Evolutionary conservation across 2,329 filamentous ascomycete genomes (phyloP), one percentile per base, ranked within the genome.

Genomic region (Penicillium nordicum): DNA sequence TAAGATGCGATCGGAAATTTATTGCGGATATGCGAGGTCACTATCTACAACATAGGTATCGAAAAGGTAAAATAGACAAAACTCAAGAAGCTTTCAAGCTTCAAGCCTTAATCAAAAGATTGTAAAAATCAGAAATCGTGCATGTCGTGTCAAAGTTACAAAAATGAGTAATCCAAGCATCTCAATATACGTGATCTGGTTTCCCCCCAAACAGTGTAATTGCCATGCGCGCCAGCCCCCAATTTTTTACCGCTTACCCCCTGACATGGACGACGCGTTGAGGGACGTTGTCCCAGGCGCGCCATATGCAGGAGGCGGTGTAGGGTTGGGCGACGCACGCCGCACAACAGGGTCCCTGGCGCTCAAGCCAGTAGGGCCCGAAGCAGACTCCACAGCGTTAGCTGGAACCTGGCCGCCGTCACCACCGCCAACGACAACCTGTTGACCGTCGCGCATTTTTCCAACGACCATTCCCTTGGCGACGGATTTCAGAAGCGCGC

Each of bases 401-500:
- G 63, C 49, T 12, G 70, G 63, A 6, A 73, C 52, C n/a, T 72
- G 64, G 21, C 77, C 77, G 29, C 78, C 78, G 59, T 80, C 78
- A 30, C 76, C 78, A 29, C 68, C 63, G 30, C 78, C 78, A 11
- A 80, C 78, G 30, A 80, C 70, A 11, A 80, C 72, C 62, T 80
- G 73, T 57, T 79, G 69, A 8, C 78, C 78, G 52, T 79, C 76
- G 41, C 73, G 76, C 75, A 80, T 79, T 37, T 72, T 74, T 23
- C 78, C 79, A 36, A 80, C 75, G 3, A 80, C 76, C 94, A 99
- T 97, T 40, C 94, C 92, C 79, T 96, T 97, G 21, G 92, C 94
- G 1, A 97, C 94, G 41, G 88, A 90, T 80, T 97, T 99, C 70
- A 99, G 84, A 42, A 99, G 85, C 0, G 94, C 94, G 59, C 87